Percentiles rank a stretch among this genome's conserved stretches.
phyloP scores from a whole-genome alignment of 441 rosid species.

The Pelargonium cotyledonis region DNA sequence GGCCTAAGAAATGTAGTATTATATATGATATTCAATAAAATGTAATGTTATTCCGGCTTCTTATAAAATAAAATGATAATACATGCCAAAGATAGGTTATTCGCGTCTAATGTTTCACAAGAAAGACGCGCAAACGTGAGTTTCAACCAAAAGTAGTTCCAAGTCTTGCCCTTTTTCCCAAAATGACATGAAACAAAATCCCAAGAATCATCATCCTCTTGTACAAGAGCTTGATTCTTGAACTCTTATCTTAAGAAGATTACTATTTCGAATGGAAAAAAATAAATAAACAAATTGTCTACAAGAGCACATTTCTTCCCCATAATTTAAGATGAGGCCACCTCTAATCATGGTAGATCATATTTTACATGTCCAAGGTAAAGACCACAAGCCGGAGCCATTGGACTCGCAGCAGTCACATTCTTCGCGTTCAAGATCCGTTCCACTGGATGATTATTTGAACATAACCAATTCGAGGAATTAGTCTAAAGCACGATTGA shows the following conservation, averaged over 20 bases:
- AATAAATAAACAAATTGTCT: neutral
- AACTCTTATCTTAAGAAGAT: too few species aligned
- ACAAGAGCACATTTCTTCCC: neutral
- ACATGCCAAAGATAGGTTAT: too few species aligned
- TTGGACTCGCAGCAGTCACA: constrained; percentile 64
- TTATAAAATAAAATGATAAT: too few species aligned
- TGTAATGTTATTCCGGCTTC: too few species aligned
- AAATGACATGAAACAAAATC: neutral
- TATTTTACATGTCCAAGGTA: constrained; percentile 79
- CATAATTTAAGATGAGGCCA: neutral
- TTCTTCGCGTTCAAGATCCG: constrained; percentile 64
- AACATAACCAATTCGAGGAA: neutral
- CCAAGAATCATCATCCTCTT: neutral
- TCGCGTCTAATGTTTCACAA: too few species aligned
- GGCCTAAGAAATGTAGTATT: too few species aligned
- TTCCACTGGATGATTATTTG: constrained; percentile 39
- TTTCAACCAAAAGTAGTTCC: too few species aligned
- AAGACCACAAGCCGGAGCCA: constrained; percentile 90
- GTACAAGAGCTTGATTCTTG: neutral
- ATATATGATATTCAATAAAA: too few species aligned
- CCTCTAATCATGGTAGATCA: constrained; percentile 40
- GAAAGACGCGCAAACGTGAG: too few species aligned
- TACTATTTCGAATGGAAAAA: neutral
- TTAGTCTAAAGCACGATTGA: neutral
- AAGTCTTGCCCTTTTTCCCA: neutral